Percentiles rank a stretch among this genome's conserved stretches.
These are phyloP conservation scores for Metschnikowia dekortorum DNA, from an alignment of 805 yeast species.

Conservation along the genomic window DNA sequence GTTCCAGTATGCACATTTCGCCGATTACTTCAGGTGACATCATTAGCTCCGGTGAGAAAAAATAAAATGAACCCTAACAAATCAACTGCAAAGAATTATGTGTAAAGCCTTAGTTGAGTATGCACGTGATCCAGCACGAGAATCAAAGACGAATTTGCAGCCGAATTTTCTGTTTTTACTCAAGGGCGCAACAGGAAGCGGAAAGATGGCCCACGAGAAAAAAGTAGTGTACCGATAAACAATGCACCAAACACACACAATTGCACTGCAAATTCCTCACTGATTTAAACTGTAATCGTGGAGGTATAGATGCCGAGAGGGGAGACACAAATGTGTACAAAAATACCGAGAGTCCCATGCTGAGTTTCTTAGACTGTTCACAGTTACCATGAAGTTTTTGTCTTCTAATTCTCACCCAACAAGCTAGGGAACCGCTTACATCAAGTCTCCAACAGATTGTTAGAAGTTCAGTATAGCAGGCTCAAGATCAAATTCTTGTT, in stretches of 20 bases:
- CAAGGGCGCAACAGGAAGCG: conserved; percentile 36
- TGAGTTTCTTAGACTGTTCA: conserved; percentile 20
- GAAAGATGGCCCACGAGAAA: conserved; percentile 40
- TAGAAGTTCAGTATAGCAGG: conserved; percentile 27
- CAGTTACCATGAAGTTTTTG: conserved; percentile 36
- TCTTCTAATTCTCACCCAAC: conserved; percentile 32
- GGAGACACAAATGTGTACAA: conserved; percentile 37
- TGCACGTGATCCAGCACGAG: conserved; percentile 31
- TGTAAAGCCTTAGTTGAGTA: conserved; percentile 36
- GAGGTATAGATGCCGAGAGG: conserved; percentile 37
- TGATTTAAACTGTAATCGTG: conserved; percentile 30
- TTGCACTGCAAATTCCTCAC: conserved; percentile 26
- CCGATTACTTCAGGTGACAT: conserved; percentile 38
- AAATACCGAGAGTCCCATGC: conserved; percentile 26
- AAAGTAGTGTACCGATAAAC: conserved; percentile 32
- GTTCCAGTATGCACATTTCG: conserved; percentile 32
- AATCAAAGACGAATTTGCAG: conserved; percentile 28
- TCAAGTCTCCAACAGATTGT: conserved; percentile 30
- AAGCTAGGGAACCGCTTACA: conserved; percentile 33
- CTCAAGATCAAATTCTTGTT: conserved; percentile 4
- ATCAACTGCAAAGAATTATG: conserved; percentile 30
- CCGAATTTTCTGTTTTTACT: conserved; percentile 36
- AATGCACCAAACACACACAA: conserved; percentile 24
- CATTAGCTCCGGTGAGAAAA: conserved; percentile 36
- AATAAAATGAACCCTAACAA: conserved; percentile 29